Percentiles rank a stretch among this genome's conserved stretches.
Conservation (phyloP, 2,329 filamentous ascomycete species). For the Ascochyta fabae region DNA sequence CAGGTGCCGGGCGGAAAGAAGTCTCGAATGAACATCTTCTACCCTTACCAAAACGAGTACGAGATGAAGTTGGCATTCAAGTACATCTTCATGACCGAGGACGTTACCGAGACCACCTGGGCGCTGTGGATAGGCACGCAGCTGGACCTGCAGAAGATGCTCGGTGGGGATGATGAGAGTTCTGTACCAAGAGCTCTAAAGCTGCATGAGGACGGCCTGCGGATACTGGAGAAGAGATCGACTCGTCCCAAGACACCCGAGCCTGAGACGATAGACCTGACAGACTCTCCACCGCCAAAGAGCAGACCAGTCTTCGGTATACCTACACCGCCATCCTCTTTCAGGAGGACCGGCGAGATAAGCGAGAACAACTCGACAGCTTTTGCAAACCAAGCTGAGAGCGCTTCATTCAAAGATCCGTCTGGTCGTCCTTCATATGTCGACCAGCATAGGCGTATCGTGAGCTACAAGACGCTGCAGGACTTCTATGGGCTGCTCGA, state of each 20-base stretch:
- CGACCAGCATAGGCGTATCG: slow-evolving; percentile 8
- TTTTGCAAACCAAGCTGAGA: not conserved
- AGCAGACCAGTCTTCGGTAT: not conserved
- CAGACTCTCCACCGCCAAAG: not conserved
- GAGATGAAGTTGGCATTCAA: slow-evolving; percentile 34
- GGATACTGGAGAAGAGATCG: not conserved
- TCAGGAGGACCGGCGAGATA: not conserved
- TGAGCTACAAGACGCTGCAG: slow-evolving; percentile 31
- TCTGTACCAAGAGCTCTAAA: not conserved
- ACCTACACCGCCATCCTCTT: not conserved
- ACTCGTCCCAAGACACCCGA: slow-evolving; percentile 1
- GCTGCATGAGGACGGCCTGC: not conserved
- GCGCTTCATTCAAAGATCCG: not conserved
- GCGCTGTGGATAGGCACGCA: slow-evolving; percentile 30
- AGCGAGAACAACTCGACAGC: not conserved
- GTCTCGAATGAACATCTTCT: slow-evolving; percentile 25
- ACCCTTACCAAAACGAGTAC: slow-evolving; percentile 36
- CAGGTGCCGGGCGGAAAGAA: slow-evolving; percentile 30
- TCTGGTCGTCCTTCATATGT: not conserved
- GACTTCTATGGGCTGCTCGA: slow-evolving; percentile 39
- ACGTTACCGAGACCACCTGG: slow-evolving; percentile 27
- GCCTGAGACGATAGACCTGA: slow-evolving; percentile 5
- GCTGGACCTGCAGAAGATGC: slow-evolving; percentile 14
- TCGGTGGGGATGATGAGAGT: not conserved
- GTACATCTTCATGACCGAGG: slow-evolving; percentile 26